Base-by-base conservation (phyloP, 495 filamentous ascomycete genomes). In the Hyaloscypha hepaticicola region DNA sequence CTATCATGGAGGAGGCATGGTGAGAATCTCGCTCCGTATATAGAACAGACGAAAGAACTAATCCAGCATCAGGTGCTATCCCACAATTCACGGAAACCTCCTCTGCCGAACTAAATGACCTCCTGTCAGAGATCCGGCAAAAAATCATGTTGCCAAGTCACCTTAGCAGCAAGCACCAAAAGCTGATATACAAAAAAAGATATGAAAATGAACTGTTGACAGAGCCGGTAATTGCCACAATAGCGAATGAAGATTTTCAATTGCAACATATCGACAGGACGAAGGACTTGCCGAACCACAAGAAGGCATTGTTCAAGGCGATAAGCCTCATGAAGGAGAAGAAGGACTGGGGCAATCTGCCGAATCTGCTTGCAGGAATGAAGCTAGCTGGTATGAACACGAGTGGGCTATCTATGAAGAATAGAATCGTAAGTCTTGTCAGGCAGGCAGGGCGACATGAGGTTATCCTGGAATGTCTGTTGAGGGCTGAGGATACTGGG, bases 141-240 rank as follows among this genome's bases (percentile, higher is more conserved):
- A 79, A 87, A 53, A 76, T 89, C 71, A 85, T 93, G 74, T 80
- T 92, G 16, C 87, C 88, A 1, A 68, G 76, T 8, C 84, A 85
- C 68, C 83, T 93, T 3, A 69, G 77, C n/a, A 56, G 64, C 14
- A 76, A 76, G 2, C 87, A 90, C 68, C 79, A 78, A 67, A 79
- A 79, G 55, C 79, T 82, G 53, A 76, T 90, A 60, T 84, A 79
- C 78, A 76, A 77, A 27, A 49, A 70, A 31, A 80, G 76, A 51
- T 79, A 87, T 70, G 75, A 81, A 66, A 73, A 79, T 53, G 68
- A 73, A 57, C 80, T 93, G 50, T 67, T 77, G 19, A 70, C 79
- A 3, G 83, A 91, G 63, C 87, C 88, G 11, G 75, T 89, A 53
- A 83, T 70, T 52, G 81, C 90, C 41, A 80, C 82, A 24, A 80